Conservation (phyloP, 371 early-diverging fungal species). For the Neoconidiobolus thromboides region DNA sequence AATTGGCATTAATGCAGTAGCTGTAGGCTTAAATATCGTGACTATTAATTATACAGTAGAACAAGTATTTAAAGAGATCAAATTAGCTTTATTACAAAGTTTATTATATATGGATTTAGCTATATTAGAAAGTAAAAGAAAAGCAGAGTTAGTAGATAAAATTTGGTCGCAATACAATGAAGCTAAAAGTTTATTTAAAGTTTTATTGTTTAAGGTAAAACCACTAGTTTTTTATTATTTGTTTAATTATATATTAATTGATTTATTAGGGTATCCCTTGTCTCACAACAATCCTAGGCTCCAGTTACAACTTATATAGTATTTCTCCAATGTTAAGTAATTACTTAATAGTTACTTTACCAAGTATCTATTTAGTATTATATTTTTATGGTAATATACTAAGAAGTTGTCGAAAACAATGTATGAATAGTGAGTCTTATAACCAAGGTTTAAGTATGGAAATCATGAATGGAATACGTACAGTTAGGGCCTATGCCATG, state of each 20-base stretch:
- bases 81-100: not conserved
- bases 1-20: not conserved
- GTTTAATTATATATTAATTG: not conserved
- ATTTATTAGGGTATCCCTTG: not conserved
- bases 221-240: not conserved
- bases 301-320: not conserved
- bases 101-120: not conserved
- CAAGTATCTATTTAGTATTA: not conserved
- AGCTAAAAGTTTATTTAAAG: not conserved
- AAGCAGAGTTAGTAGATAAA: too few species aligned
- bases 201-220: not conserved
- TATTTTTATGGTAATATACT: not conserved
- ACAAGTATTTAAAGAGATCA: not conserved
- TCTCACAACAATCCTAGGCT: not conserved
- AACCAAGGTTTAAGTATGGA: slow-evolving; percentile 33
- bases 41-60: not conserved
- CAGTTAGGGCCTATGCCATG: slow-evolving; percentile 55
- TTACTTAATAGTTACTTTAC: not conserved
- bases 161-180: too few species aligned
- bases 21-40: not conserved
- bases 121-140: not conserved
- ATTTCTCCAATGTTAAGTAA: not conserved
- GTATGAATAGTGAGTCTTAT: not conserved
- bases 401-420: not conserved
- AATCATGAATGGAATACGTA: slow-evolving; percentile 44